These are phyloP conservation scores for Neofusicoccum kwambonambiense DNA, from an alignment of 2,329 filamentous ascomycete species.

Conservation along the genomic window DNA sequence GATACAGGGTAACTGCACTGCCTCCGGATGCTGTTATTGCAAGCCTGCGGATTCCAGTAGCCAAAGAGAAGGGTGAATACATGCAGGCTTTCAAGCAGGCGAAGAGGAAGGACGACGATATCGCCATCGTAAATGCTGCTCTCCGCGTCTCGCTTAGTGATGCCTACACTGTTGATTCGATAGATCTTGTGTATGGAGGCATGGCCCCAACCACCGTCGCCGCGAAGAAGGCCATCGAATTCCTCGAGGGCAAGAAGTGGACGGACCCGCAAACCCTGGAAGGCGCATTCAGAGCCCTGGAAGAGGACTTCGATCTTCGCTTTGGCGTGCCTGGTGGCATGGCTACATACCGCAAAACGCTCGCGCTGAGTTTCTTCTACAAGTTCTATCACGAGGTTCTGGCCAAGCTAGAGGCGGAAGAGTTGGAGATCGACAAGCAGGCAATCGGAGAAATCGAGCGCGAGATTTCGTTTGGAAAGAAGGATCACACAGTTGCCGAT, in stretches of 20 bases:
- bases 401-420: slow-evolving; percentile 56
- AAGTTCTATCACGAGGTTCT: slow-evolving; percentile 92
- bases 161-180: slow-evolving; percentile 67
- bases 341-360: slow-evolving; percentile 89
- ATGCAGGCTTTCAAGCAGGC: slow-evolving; percentile 93
- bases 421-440: slow-evolving; percentile 63
- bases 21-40: slow-evolving; percentile 80
- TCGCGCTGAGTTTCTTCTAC: slow-evolving; percentile 94
- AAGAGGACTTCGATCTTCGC: slow-evolving; percentile 80
- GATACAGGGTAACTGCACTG: slow-evolving; percentile 82
- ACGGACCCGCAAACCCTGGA: slow-evolving; percentile 81
- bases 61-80: slow-evolving; percentile 72
- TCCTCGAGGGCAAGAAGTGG: slow-evolving; percentile 73
- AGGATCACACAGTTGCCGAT: slow-evolving; percentile 71
- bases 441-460: slow-evolving; percentile 83
- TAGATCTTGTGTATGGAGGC: slow-evolving; percentile 85
- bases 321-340: slow-evolving; percentile 96
- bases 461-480: slow-evolving; percentile 73
- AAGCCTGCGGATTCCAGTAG: slow-evolving; percentile 79
- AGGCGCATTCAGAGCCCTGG: slow-evolving; percentile 85
- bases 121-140: slow-evolving; percentile 92
- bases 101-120: slow-evolving; percentile 97
- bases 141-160: slow-evolving; percentile 71
- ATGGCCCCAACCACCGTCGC: slow-evolving; percentile 92
- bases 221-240: slow-evolving; percentile 74